Percentiles rank a stretch among this genome's conserved stretches.
Evolutionary conservation across 108 stramenopile genomes (phyloP).

Genomic region (Nitzschia sp.): DNA sequence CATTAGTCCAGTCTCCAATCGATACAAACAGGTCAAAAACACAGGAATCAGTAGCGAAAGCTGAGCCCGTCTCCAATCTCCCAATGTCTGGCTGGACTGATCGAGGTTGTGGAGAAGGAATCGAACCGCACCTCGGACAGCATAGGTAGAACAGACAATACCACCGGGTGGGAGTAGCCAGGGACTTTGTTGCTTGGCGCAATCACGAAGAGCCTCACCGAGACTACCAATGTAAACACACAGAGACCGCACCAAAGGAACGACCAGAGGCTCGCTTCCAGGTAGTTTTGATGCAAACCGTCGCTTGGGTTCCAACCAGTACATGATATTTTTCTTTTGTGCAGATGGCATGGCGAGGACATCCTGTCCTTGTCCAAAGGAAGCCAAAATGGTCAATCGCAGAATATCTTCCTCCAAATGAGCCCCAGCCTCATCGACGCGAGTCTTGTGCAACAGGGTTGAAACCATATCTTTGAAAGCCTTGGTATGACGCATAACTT

Average conservation of each 20-base stretch:
- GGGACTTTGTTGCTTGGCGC: slow-evolving; percentile 4
- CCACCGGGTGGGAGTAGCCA: slow-evolving; percentile 51
- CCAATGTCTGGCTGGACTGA: neutral
- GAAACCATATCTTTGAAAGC: slow-evolving; percentile 28
- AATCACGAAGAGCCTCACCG: slow-evolving; percentile 37
- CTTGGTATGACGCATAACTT: slow-evolving; percentile 17
- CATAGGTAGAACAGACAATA: slow-evolving; percentile 21
- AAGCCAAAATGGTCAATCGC: slow-evolving; percentile 35
- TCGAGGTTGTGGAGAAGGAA: slow-evolving; percentile 21
- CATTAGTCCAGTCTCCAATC: slow-evolving; percentile 28
- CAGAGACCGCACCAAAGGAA: slow-evolving; percentile 45
- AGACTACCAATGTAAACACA: slow-evolving; percentile 47
- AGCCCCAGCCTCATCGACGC: slow-evolving; percentile 24
- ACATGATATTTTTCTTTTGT: slow-evolving; percentile 1
- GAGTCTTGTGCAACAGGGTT: slow-evolving; percentile 22
- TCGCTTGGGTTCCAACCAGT: slow-evolving; percentile 12
- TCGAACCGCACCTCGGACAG: slow-evolving; percentile 35
- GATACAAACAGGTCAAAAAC: slow-evolving; percentile 28
- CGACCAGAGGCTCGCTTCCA: slow-evolving; percentile 16
- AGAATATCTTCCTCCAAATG: slow-evolving; percentile 52
- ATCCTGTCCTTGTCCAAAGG: slow-evolving; percentile 32
- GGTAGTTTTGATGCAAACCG: neutral
- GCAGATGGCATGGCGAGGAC: neutral
- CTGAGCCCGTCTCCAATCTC: slow-evolving; percentile 23
- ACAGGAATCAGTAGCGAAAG: slow-evolving; percentile 40